phyloP scores from a whole-genome alignment of 192 early-diverging fungal species.

The Pilaira anomala region DNA sequence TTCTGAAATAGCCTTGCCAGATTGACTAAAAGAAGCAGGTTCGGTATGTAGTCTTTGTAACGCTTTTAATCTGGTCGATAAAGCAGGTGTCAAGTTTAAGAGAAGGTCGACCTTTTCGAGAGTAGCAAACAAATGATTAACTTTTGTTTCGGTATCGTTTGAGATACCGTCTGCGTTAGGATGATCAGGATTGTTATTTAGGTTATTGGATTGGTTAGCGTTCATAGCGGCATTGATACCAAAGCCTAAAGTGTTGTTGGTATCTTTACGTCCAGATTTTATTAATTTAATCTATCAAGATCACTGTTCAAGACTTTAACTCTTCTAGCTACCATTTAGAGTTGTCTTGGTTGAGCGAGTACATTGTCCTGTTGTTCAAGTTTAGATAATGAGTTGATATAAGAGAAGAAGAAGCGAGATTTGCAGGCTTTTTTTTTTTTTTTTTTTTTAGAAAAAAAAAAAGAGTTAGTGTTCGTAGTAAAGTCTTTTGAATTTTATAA shows the following conservation, averaged over 20 bases:
- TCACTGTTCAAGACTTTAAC: conserved; percentile 62
- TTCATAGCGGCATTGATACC: too few species aligned
- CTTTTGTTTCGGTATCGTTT: conserved; percentile 31
- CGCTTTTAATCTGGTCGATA: conserved; percentile 75
- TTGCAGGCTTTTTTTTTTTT: conserved; percentile 21
- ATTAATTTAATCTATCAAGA: conserved; percentile 66
- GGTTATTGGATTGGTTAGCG: too few species aligned
- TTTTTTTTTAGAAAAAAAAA: neutral
- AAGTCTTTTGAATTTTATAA: too few species aligned
- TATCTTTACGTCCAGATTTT: conserved; percentile 38
- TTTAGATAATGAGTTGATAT: conserved; percentile 59
- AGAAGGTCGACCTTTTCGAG: conserved; percentile 79
- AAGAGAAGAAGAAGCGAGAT: conserved; percentile 37
- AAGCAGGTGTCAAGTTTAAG: conserved; percentile 71
- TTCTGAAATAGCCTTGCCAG: conserved; percentile 63
- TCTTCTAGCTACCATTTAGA: conserved; percentile 59
- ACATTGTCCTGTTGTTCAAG: conserved; percentile 70
- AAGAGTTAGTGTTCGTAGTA: too few species aligned
- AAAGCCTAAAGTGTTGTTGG: conserved; percentile 2
- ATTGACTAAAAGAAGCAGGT: conserved; percentile 72
- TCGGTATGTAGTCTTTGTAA: conserved; percentile 79
- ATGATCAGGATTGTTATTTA: neutral
- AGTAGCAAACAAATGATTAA: conserved; percentile 65
- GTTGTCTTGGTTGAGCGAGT: conserved; percentile 66
- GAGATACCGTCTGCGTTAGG: conserved; percentile 4